Evolutionary conservation across 2,329 filamentous ascomycete species (phyloP), one percentile per base, ranked within the genome.

Genomic region (Aspergillus niger): DNA sequence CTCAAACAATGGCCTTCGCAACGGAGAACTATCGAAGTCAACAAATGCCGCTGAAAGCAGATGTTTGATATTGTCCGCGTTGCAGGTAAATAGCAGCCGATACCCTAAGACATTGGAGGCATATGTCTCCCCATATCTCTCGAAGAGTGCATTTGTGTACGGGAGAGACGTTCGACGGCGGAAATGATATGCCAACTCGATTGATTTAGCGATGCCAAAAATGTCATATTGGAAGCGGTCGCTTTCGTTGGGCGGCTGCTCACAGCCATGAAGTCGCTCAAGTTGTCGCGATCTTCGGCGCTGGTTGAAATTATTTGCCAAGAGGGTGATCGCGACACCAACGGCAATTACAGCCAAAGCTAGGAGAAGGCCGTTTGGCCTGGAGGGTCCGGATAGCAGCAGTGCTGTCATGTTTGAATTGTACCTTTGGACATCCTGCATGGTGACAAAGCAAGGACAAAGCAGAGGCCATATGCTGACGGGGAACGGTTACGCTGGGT

Each of bases 31-130:
- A 44, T 64, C 62, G 7, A 58, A 64, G 28, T 64, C 57, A 28
- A 22, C 17, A 32, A 64, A 64, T 8, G 30, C 49, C 8, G 48
- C 58, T 22, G 54, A 62, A 3, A 62, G 30, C 3, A 64, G 28
- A 20, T 60, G 62, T 20, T 59, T 62, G 11, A 51, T 64, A 20
- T 64, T 64, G 0, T 32, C 24, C 7, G 60, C 41, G 36, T 39
- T 52, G 47, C 60, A 60, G 39, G 62, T 64, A n/a, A 64, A 62
- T 38, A 57, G 50, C 13, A 64, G 38, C 8, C 60, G 62, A 36
- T 47, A 43, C 8, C 39, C 30, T 7, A 64, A 22, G 10, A 64
- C 38, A 47, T 59, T 49, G 20, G 62, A 64, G 8, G 26, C 39
- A 36, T 64, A 64, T 0, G 62, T 64, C 1, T 58, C 57, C 2